These are phyloP conservation scores for Hibiscus syriacus DNA, from an alignment of 345 rosid species.

Conservation along the genomic window DNA sequence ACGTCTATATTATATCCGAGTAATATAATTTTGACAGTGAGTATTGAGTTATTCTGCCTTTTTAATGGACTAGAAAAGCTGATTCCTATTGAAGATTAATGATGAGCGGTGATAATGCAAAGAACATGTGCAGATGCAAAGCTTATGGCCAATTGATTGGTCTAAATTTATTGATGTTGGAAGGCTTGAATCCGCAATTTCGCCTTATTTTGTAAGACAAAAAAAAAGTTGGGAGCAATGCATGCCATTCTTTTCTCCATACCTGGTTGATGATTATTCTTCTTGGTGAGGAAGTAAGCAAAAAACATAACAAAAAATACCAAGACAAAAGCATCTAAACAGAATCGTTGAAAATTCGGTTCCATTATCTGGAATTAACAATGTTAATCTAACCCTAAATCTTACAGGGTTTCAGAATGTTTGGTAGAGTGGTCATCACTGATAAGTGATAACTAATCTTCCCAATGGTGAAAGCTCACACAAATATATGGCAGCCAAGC, in stretches of 20 bases:
- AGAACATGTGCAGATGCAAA: slow-evolving; percentile 10
- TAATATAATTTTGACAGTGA: too few relatives aligned
- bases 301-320: background rate
- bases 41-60: too few relatives aligned
- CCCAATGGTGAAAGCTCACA: background rate
- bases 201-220: too few relatives aligned
- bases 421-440: too few relatives aligned
- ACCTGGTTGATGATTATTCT: background rate
- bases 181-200: background rate
- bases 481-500: background rate
- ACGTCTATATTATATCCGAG: too few relatives aligned
- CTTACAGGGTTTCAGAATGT: too few relatives aligned
- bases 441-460: too few relatives aligned
- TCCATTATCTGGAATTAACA: too few relatives aligned
- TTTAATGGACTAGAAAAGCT: background rate
- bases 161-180: background rate
- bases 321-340: background rate
- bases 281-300: background rate
- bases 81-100: background rate
- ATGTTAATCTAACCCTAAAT: too few relatives aligned
- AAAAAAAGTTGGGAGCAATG: background rate
- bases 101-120: background rate
- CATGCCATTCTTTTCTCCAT: background rate
- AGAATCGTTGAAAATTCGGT: background rate
- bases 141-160: background rate